These are phyloP conservation scores for Tolypocladium ophioglossoides DNA, from an alignment of 2,329 filamentous ascomycete genomes.

Conservation along the genomic window DNA sequence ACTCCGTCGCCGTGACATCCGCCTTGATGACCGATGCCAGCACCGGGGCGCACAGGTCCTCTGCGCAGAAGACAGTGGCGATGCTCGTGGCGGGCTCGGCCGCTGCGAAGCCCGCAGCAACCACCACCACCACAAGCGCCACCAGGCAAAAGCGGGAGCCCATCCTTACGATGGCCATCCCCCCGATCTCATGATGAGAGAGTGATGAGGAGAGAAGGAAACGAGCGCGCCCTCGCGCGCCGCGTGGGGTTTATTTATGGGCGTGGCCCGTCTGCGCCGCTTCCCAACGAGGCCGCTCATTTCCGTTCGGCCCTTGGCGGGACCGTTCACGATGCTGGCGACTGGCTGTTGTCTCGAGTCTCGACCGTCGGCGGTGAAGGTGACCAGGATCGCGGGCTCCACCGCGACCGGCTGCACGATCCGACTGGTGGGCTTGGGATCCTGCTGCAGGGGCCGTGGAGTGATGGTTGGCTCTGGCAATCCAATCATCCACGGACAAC, in stretches of 20 bases:
- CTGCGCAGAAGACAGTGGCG: background rate
- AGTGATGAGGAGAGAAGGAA: background rate
- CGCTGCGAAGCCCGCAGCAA: background rate
- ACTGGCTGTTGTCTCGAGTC: background rate
- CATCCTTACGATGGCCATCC: background rate
- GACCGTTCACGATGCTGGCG: background rate
- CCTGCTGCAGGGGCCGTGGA: background rate
- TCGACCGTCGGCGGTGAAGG: background rate
- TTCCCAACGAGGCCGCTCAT: background rate
- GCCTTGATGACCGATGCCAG: background rate
- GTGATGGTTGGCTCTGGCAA: background rate
- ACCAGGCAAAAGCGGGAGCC: background rate
- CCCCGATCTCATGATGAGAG: background rate
- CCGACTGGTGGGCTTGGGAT: background rate
- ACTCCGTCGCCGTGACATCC: background rate
- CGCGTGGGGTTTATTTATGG: background rate
- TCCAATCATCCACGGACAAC: background rate
- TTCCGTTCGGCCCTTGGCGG: background rate
- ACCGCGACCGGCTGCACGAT: background rate
- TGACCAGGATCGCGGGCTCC: background rate
- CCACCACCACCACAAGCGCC: background rate
- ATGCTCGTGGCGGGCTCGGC: background rate
- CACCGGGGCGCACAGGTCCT: background rate
- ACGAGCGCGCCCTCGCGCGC: background rate
- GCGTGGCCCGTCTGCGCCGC: background rate